Evolutionary conservation across 805 yeast genomes (phyloP).

Genomic region (Hemisphaericaspora nanyangensis): DNA sequence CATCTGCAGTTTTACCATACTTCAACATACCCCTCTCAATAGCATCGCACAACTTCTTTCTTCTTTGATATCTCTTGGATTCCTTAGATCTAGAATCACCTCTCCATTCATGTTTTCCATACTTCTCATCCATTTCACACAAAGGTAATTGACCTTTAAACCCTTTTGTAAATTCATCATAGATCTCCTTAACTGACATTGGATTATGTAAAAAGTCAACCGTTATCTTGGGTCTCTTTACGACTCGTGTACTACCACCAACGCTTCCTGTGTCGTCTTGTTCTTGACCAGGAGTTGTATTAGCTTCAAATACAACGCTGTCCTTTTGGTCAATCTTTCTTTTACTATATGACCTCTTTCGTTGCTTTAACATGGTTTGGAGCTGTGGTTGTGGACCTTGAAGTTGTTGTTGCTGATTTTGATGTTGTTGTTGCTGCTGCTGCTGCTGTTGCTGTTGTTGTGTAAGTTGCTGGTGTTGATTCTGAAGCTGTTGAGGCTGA

Average conservation of each 20-base stretch:
- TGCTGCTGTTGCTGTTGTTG: conserved; percentile 5
- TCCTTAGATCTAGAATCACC: conserved; percentile 45
- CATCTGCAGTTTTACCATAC: conserved; percentile 37
- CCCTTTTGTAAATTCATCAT: conserved; percentile 43
- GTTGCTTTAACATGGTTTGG: background rate
- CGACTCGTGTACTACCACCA: conserved; percentile 4
- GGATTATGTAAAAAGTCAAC: conserved; percentile 43
- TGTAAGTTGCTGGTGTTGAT: conserved; percentile 12
- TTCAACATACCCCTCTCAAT: conserved; percentile 39
- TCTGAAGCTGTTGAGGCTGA: conserved; percentile 11
- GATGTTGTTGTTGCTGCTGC: conserved; percentile 7
- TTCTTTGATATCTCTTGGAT: conserved; percentile 39
- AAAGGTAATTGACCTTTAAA: conserved; percentile 42
- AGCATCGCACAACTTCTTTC: conserved; percentile 42
- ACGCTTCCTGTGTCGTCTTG: background rate
- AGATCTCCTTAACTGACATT: conserved; percentile 41
- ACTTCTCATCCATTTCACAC: conserved; percentile 38
- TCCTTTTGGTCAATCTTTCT: background rate
- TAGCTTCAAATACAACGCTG: background rate
- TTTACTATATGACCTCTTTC: background rate
- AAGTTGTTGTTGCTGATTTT: background rate
- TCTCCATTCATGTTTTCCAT: conserved; percentile 44
- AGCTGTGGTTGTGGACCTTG: background rate
- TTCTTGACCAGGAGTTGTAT: background rate
- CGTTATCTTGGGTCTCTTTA: conserved; percentile 33